phyloP scores from a whole-genome alignment of 257 asterid species.

The Salvia rosmarinus region DNA sequence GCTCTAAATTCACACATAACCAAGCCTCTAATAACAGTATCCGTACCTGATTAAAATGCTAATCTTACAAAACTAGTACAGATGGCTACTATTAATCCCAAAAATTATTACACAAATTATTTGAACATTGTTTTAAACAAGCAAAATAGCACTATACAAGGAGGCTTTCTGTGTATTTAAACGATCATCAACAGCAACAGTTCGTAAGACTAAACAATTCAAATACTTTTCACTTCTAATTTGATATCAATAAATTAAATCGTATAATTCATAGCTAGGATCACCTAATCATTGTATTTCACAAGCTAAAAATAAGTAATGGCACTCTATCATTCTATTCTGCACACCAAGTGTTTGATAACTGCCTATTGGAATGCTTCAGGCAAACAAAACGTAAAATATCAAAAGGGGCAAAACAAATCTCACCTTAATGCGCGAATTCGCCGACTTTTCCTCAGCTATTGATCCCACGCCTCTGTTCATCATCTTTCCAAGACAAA shows the following conservation, averaged over 20 bases:
- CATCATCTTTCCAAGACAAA: constrained; percentile 11
- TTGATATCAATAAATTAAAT: not conserved
- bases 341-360: constrained; percentile 35
- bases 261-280: not conserved
- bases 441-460: constrained; percentile 22
- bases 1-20: not conserved
- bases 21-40: not conserved
- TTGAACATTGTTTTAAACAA: not conserved
- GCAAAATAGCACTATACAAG: not conserved
- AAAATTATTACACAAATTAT: not conserved
- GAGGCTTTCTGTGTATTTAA: not conserved
- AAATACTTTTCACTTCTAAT: not conserved
- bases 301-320: not conserved
- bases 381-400: not conserved
- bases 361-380: not conserved
- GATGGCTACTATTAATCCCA: not conserved
- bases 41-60: not conserved
- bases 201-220: not conserved
- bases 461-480: constrained; percentile 28
- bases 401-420: not conserved
- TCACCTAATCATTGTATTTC: not conserved
- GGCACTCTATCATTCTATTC: not conserved
- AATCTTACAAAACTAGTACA: not conserved
- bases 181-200: not conserved
- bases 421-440: constrained; percentile 22